Evolutionary conservation across 2,329 filamentous ascomycete genomes (phyloP).

Genomic region (Aspergillus spinulosporus): DNA sequence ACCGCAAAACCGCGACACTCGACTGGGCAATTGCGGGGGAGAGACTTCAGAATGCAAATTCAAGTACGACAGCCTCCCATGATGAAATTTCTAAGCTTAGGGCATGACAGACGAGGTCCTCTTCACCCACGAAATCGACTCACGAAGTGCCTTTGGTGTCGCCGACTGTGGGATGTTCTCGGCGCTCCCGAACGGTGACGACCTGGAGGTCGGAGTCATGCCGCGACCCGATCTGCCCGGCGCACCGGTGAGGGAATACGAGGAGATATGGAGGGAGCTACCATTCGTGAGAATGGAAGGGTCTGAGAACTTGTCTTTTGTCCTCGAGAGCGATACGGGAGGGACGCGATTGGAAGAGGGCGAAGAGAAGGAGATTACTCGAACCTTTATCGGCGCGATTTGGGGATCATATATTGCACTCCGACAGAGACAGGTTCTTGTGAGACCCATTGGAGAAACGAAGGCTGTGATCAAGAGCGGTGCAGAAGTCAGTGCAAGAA

Average conservation of each 20-base stretch:
- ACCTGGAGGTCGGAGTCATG: slow-evolving; percentile 44
- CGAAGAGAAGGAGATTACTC: slow-evolving; percentile 22
- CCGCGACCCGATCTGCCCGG: slow-evolving; percentile 37
- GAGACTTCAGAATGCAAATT: slow-evolving; percentile 38
- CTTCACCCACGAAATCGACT: slow-evolving; percentile 44
- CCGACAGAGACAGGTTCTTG: slow-evolving; percentile 27
- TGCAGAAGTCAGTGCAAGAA: slow-evolving; percentile 29
- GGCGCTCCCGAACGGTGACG: slow-evolving; percentile 42
- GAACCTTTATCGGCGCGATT: slow-evolving; percentile 34
- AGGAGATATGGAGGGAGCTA: slow-evolving; percentile 65
- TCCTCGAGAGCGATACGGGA: slow-evolving; percentile 29
- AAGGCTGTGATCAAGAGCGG: slow-evolving; percentile 25
- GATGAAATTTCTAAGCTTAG: too few species aligned
- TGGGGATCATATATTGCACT: slow-evolving; percentile 35
- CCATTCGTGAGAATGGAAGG: slow-evolving; percentile 33
- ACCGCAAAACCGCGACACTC: slow-evolving; percentile 35
- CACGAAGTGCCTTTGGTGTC: slow-evolving; percentile 35
- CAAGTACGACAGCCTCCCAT: slow-evolving; percentile 27
- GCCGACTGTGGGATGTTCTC: slow-evolving; percentile 41
- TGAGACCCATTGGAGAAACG: slow-evolving; percentile 8
- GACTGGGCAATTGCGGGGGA: slow-evolving; percentile 50
- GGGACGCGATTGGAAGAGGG: slow-evolving; percentile 12
- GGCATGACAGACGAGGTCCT: slow-evolving; percentile 32
- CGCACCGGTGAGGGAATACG: slow-evolving; percentile 51
- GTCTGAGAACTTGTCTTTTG: slow-evolving; percentile 27